Evolutionary conservation across 148 eudicot genomes (phyloP), one percentile per base, ranked within the genome.

Genomic region (Linanthus parryae): DNA sequence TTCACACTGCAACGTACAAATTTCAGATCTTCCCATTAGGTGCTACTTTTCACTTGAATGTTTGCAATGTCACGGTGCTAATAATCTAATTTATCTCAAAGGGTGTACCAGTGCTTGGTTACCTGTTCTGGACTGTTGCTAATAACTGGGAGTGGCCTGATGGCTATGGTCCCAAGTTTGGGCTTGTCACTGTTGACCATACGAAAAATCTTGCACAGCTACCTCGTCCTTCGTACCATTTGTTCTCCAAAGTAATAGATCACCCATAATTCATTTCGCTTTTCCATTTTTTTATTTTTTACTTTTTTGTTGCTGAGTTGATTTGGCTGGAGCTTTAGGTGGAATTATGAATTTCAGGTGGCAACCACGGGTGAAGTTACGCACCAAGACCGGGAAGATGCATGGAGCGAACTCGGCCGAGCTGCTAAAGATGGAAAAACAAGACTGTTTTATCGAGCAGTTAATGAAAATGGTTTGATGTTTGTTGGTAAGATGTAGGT

Each of bases 61-160:
- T n/a, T n/a, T n/a, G n/a, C n/a, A n/a, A n/a, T n/a, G n/a, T n/a
- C n/a, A n/a, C n/a, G n/a, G n/a, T n/a, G n/a, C n/a, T n/a, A n/a
- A n/a, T n/a, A n/a, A n/a, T n/a, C n/a, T 8, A 37, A 48, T 20
- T 61, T 63, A 30, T 64, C 47, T 52, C 69, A 47, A 59, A 84
- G 95, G 97, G 97, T 52, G 87, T 89, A 25, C 87, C 68, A 14
- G 63, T 89, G 44, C 72, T 85, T 49, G 97, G 97, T 16, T 89
- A 85, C 70, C 59, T 89, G 66, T 89, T 89, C 70, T 89, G 97
- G 97, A 89, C 97, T 38, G 85, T 77, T 55, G 85, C 97, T 51
- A 95, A 89, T 60, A 89, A 89, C 68, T 89, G 97, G 97, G 97
- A 89, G 68, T 89, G 97, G 97, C 95, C 97, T 34, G 97, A 89